Evolutionary conservation across 2,329 filamentous ascomycete species (phyloP).

Genomic region (Ophiocordyceps camponoti-rufipedis): DNA sequence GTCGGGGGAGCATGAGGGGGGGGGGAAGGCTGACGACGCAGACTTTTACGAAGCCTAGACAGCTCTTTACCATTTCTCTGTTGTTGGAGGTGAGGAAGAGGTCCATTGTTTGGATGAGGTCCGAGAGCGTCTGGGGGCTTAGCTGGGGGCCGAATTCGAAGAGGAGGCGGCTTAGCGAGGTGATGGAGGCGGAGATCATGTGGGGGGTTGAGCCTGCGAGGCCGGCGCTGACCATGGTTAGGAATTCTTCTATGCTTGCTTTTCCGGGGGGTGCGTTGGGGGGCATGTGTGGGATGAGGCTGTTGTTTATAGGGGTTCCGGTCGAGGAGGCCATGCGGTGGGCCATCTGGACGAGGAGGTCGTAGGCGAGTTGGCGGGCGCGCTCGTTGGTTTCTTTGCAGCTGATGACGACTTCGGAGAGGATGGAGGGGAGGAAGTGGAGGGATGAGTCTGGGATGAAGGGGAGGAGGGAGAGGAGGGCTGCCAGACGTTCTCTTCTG

Average conservation of each 20-base stretch:
- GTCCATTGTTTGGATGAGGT: constrained; percentile 87
- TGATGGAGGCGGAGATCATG: constrained; percentile 97
- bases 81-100: constrained; percentile 94
- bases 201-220: constrained; percentile 83
- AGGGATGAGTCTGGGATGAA: constrained; percentile 61
- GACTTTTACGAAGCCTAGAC: constrained; percentile 92
- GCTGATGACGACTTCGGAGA: constrained; percentile 88
- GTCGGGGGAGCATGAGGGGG: constrained; percentile 58
- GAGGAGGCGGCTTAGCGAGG: constrained; percentile 77
- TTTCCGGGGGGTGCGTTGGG: constrained; percentile 56
- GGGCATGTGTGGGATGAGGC: constrained; percentile 75
- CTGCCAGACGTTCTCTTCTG: constrained; percentile 67
- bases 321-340: constrained; percentile 52
- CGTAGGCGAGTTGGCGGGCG: constrained; percentile 75
- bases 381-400: constrained; percentile 98
- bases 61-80: constrained; percentile 86
- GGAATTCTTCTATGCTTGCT: constrained; percentile 83
- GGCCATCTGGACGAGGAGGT: constrained; percentile 76
- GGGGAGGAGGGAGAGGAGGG: constrained; percentile 63
- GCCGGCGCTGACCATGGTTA: constrained; percentile 96
- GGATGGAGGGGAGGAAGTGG: constrained; percentile 80
- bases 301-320: constrained; percentile 63
- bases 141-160: constrained; percentile 72
- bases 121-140: constrained; percentile 50
- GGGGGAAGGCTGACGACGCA: constrained; percentile 73